Evolutionary conservation across 2,329 filamentous ascomycete genomes (phyloP), one percentile per base, ranked within the genome.

Genomic region (Pestalotiopsis sp.): DNA sequence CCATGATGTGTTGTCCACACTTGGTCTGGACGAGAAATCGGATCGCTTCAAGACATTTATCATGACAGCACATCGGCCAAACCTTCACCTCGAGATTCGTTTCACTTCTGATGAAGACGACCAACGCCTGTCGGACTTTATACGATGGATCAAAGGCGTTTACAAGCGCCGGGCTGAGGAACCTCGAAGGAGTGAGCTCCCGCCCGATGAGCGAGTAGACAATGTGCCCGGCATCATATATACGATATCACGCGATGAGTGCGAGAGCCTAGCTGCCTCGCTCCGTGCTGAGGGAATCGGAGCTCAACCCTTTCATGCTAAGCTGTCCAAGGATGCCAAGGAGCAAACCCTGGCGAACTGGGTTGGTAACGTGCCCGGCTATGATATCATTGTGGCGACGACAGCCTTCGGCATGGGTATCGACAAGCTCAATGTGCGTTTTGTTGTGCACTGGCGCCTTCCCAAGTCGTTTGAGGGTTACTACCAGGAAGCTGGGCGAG

Each of bases 341-440:
- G 91, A 92, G 72, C 88, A 92, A 69, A 92, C 92, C 1, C 84
- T 95, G 4, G 80, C 86, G 17, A 87, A 87, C 20, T 95, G 93
- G 93, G 90, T 94, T 60, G 85, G 86, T 67, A 92, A 93, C 77
- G 87, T 89, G 66, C 85, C 87, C 31, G 92, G 92, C 1, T 97
- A 96, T 81, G 94, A 96, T 78, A 90, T 98, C 63, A 95, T 98
- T 70, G 94, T 98, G 36, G 95, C 95, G 1, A 98, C 95, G 0
- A 98, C 94, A 1, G 95, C 95, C 0, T 98, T 98, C 75, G 95
- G 95, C 2, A 98, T 98, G 95, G 95, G 95, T 31, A 98, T 98
- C 72, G 95, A 98, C 80, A 98, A 98, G 80, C 90, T 96, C 66
- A 92, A 97, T 74, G 95, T 98, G 12, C 92, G 95, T 2, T 98